These are phyloP conservation scores for Aspergillus sclerotioniger DNA, from an alignment of 495 filamentous ascomycete species.

Conservation along the genomic window DNA sequence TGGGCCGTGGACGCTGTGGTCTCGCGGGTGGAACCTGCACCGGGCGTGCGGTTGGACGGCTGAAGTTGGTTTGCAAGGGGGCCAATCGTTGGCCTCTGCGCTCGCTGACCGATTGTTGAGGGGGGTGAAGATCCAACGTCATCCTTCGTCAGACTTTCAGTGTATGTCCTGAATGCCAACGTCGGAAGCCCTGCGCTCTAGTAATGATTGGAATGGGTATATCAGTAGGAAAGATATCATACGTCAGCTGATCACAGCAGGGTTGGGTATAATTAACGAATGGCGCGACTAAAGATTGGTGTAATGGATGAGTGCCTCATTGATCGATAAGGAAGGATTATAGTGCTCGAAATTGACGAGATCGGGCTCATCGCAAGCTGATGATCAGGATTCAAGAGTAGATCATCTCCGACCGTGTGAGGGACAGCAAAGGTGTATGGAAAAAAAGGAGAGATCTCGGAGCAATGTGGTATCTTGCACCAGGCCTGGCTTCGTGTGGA, in stretches of 20 bases:
- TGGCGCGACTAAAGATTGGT: neutral
- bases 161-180: neutral
- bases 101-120: constrained; percentile 35
- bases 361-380: neutral
- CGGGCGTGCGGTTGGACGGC: constrained; percentile 27
- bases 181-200: neutral
- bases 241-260: neutral
- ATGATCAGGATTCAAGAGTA: neutral
- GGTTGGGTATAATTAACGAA: neutral
- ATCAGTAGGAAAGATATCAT: neutral
- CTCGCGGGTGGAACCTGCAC: constrained; percentile 19
- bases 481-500: neutral
- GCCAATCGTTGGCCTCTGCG: constrained; percentile 39
- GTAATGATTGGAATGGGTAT: neutral
- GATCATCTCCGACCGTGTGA: constrained; percentile 1
- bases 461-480: neutral
- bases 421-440: neutral
- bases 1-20: constrained; percentile 39
- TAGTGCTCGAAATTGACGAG: neutral
- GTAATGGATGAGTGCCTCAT: neutral
- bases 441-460: neutral
- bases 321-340: constrained; percentile 2
- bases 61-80: constrained; percentile 44
- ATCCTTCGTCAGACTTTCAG: constrained; percentile 10
- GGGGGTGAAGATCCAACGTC: constrained; percentile 19